A percentile compares a stretch with the other conserved stretches of the same genome.
These are phyloP conservation scores for Hysterium pulicare DNA, from an alignment of 2,329 filamentous ascomycete species.

Conservation along the genomic window DNA sequence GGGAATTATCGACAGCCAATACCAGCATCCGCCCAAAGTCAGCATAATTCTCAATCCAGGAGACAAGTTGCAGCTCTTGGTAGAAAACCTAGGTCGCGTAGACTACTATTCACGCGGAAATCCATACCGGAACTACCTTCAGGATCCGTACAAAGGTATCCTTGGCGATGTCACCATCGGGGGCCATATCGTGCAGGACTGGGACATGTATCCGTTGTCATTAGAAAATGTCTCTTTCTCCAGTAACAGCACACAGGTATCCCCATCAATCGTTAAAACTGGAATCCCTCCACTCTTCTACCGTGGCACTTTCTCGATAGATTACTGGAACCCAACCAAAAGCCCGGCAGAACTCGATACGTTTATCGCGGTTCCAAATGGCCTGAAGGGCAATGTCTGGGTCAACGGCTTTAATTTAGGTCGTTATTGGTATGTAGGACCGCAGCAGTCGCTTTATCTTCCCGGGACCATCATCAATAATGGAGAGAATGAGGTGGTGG, in stretches of 20 bases:
- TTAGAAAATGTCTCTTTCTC: conserved; percentile 18
- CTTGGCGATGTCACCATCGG: conserved; percentile 42
- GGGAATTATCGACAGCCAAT: conserved; percentile 49
- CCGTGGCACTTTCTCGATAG: conserved; percentile 14
- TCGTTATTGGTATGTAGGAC: conserved; percentile 47
- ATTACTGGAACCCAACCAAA: conserved; percentile 5
- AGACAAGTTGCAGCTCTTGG: conserved; percentile 44
- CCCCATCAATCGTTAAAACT: neutral
- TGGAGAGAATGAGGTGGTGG: conserved; percentile 39
- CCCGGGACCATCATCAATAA: conserved; percentile 40
- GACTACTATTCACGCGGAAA: conserved; percentile 43
- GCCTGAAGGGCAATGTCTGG: conserved; percentile 47
- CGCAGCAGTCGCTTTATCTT: conserved; percentile 49
- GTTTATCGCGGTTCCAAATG: conserved; percentile 40
- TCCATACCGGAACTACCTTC: conserved; percentile 13
- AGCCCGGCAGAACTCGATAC: conserved; percentile 24
- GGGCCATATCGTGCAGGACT: conserved; percentile 28
- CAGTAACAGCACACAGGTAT: neutral
- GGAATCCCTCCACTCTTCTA: conserved; percentile 16
- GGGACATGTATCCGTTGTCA: conserved; percentile 42
- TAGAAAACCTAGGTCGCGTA: conserved; percentile 53
- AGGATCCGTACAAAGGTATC: conserved; percentile 49
- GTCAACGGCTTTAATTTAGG: conserved; percentile 48
- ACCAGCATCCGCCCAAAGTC: conserved; percentile 39
- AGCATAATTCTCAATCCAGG: conserved; percentile 37